phyloP scores from a whole-genome alignment of 2,329 filamentous ascomycete species.

The Cordyceps cateniannulata region DNA sequence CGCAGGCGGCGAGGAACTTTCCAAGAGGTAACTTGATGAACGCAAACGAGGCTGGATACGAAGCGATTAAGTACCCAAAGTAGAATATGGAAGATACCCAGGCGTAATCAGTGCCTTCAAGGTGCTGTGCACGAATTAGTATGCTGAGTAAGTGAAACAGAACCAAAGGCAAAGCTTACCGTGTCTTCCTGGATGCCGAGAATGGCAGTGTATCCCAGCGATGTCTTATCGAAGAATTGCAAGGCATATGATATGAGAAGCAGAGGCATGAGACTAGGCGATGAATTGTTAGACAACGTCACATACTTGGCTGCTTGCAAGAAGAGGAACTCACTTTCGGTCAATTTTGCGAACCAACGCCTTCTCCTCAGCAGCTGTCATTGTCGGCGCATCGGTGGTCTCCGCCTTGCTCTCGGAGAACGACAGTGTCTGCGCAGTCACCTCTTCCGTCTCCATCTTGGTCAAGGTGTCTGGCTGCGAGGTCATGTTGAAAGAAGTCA shows the following conservation, averaged over 20 bases:
- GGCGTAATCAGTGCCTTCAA: conserved; percentile 34
- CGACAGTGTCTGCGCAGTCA: background rate
- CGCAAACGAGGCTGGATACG: conserved; percentile 17
- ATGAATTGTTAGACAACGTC: background rate
- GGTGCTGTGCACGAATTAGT: conserved; percentile 1
- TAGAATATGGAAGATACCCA: conserved; percentile 43
- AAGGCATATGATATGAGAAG: conserved; percentile 11
- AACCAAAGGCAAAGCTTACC: background rate
- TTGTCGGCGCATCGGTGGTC: conserved; percentile 5
- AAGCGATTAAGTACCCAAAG: conserved; percentile 37
- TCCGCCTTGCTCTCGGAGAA: background rate
- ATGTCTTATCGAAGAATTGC: conserved; percentile 12
- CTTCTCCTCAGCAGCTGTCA: conserved; percentile 14
- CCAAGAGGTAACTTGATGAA: conserved; percentile 19
- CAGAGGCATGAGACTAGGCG: conserved; percentile 8
- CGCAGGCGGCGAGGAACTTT: conserved; percentile 18
- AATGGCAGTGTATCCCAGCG: conserved; percentile 7
- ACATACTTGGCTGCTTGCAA: background rate
- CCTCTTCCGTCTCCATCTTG: background rate
- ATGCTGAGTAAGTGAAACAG: background rate
- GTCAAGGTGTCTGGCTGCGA: background rate
- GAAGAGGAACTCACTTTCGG: background rate
- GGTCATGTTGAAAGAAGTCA: background rate
- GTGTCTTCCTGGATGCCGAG: conserved; percentile 11
- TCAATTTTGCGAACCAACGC: conserved; percentile 18